Percentiles rank a stretch among this genome's conserved stretches.
phyloP scores from a whole-genome alignment of 257 asterid genomes.

The Capsicum chinense region DNA sequence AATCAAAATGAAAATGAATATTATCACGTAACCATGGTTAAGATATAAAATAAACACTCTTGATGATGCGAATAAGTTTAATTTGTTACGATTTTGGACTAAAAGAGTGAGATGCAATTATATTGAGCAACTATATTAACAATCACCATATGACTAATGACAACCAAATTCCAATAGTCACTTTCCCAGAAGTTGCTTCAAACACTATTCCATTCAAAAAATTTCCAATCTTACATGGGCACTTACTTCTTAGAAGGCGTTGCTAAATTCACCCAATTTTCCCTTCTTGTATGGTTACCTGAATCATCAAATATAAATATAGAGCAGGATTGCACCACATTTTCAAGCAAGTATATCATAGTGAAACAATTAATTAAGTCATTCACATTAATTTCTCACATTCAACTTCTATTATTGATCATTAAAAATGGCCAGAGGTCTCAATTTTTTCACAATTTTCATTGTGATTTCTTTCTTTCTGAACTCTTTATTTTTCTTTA shows the following conservation, averaged over 20 bases:
- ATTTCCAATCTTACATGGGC: background rate
- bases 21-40: background rate
- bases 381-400: background rate
- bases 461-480: too few relatives aligned
- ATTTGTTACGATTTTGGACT: background rate
- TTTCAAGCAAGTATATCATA: background rate
- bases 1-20: background rate
- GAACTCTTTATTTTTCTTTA: too few relatives aligned
- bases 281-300: too few relatives aligned
- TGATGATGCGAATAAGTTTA: background rate
- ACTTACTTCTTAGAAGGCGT: background rate
- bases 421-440: slow-evolving; percentile 24
- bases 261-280: too few relatives aligned
- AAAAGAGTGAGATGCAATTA: background rate
- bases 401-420: background rate
- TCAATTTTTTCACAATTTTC: background rate
- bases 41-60: background rate
- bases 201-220: background rate
- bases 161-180: background rate
- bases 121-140: background rate
- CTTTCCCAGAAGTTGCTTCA: background rate
- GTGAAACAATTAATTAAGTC: background rate
- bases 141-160: background rate
- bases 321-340: background rate
- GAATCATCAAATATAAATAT: background rate